phyloP scores from a whole-genome alignment of 768 basidiomycete species.

The Cantharellus anzutake region DNA sequence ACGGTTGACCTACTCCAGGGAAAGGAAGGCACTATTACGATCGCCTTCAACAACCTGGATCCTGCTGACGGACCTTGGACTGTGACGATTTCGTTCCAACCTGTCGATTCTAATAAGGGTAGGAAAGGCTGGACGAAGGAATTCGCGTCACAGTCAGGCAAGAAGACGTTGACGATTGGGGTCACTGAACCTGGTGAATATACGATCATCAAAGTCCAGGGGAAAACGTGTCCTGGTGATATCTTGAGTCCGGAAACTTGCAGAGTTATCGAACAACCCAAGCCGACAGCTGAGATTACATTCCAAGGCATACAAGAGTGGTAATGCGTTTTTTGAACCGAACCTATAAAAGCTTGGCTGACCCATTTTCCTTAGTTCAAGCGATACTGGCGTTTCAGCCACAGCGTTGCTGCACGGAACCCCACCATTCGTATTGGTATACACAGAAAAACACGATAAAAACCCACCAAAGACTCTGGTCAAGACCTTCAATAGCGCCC shows the following conservation, averaged over 20 bases:
- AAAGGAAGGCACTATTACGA: conserved; percentile 39
- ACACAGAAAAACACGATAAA: conserved; percentile 45
- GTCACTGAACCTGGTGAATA: conserved; percentile 61
- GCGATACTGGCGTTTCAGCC: conserved; percentile 81
- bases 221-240: conserved; percentile 64
- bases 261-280: conserved; percentile 51
- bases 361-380: conserved; percentile 32
- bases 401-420: conserved; percentile 73
- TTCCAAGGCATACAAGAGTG: conserved; percentile 86
- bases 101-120: conserved; percentile 13
- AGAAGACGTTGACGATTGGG: conserved; percentile 27
- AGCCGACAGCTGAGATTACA: conserved; percentile 68
- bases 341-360: background rate
- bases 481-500: conserved; percentile 2
- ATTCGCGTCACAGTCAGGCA: conserved; percentile 29
- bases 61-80: conserved; percentile 50
- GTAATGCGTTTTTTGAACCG: conserved; percentile 22
- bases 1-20: conserved; percentile 40
- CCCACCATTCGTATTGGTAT: conserved; percentile 74
- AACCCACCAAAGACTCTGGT: conserved; percentile 1
- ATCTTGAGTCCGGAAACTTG: conserved; percentile 71
- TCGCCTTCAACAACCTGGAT: conserved; percentile 37
- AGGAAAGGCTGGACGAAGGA: conserved; percentile 35
- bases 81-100: conserved; percentile 41
- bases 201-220: conserved; percentile 45